phyloP scores from a whole-genome alignment of 257 asterid genomes.

The Leptodermis oblonga region DNA sequence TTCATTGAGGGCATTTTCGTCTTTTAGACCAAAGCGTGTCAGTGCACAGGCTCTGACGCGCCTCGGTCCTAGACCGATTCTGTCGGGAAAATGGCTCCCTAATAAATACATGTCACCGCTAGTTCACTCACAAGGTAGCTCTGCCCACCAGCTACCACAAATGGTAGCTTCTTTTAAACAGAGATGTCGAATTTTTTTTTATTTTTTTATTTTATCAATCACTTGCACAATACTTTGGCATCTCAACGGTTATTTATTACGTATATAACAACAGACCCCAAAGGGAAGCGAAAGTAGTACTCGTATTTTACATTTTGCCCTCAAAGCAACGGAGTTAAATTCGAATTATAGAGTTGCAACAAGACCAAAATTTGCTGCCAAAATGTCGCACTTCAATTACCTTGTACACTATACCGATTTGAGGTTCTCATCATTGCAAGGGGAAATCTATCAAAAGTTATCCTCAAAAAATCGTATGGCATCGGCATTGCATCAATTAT shows the following conservation, averaged over 20 bases:
- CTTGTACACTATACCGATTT: background rate
- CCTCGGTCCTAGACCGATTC: too few species aligned
- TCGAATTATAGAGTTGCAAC: background rate
- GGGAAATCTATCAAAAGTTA: background rate
- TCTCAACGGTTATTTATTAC: background rate
- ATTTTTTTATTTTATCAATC: too few species aligned
- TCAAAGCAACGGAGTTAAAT: background rate
- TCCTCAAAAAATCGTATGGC: background rate
- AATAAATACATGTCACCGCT: too few species aligned
- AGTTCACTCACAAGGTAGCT: too few species aligned
- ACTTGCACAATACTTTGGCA: background rate
- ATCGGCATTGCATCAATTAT: slow-evolving; percentile 21
- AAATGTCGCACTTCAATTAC: background rate
- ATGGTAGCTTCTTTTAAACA: too few species aligned
- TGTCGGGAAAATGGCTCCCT: too few species aligned
- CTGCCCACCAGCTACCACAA: too few species aligned
- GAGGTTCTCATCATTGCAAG: background rate
- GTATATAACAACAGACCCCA: background rate
- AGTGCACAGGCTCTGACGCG: too few species aligned
- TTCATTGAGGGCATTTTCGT: too few species aligned
- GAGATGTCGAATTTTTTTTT: too few species aligned
- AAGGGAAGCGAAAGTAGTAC: background rate
- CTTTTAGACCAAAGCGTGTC: too few species aligned
- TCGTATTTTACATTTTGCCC: background rate
- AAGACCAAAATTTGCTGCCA: slow-evolving; percentile 9